Base-by-base conservation (phyloP, 108 stramenopile species). In the Cyclotella baltica region DNA sequence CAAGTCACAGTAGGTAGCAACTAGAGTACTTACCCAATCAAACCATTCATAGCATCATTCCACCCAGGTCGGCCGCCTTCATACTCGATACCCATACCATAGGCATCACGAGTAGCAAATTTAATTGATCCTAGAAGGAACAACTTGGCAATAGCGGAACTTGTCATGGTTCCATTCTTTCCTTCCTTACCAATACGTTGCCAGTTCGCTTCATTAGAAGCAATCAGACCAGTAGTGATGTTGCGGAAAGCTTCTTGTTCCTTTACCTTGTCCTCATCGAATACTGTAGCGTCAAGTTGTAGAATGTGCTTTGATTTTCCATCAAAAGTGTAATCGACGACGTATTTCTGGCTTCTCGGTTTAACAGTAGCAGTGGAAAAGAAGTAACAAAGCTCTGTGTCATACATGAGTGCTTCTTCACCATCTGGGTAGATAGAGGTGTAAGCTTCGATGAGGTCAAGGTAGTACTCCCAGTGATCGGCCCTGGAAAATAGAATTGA, bases 31-130 rank as follows among this genome's bases (percentile, higher is more conserved):
- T 53, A 80, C 81, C 93, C 95, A 23, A 90, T 93, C 72, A 97
- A 89, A 85, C 98, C 98, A 73, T 98, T 98, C 98, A 98, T 98
- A 66, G 96, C 96, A 80, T 98, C 98, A 67, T 96, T 88, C 98
- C 98, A 98, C 36, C 98, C 98, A 22, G 98, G 97, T 62, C 95
- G 91, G 15, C 96, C 96, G 48, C 96, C 98, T 82, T 98, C 98
- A 81, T 97, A 97, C 85, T 98, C 98, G 52, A 98, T 83, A 47
- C 98, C 98, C 92, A 97, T 94, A 59, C 98, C 98, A 69, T 87
- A 94, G 19, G 98, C 95, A 87, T 98, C 98, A 77, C 96, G 93
- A 86, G 89, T 95, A 50, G 98, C 90, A 75, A 87, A 98, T 79
- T 98, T 98, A 76, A 93, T 81, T 18, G 92, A 63, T 43, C 84